Percentiles rank a stretch among this genome's conserved stretches.
phyloP scores from a whole-genome alignment of 1,284 basidiomycete species.

The Cryptococcus sp. region DNA sequence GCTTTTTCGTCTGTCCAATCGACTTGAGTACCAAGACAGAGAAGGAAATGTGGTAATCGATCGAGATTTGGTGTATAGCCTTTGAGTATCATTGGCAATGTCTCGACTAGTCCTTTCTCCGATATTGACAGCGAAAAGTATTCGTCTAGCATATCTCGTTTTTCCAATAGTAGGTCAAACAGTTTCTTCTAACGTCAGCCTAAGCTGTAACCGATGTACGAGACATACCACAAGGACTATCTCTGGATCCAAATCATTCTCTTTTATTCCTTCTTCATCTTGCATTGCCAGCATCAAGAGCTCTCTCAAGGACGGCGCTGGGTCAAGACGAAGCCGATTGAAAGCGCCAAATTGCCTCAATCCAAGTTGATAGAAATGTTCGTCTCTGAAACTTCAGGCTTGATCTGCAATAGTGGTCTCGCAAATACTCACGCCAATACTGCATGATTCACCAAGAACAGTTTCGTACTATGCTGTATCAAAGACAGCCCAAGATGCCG shows the following conservation, averaged over 20 bases:
- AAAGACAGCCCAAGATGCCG: constrained; percentile 67
- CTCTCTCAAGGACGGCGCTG: constrained; percentile 66
- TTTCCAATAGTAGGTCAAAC: constrained; percentile 42
- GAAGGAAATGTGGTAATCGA: constrained; percentile 75
- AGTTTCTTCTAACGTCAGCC: background rate
- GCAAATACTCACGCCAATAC: constrained; percentile 61
- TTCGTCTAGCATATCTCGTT: constrained; percentile 81
- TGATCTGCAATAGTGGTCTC: background rate
- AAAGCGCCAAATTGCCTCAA: constrained; percentile 87
- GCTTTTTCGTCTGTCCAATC: constrained; percentile 78
- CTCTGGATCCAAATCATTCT: constrained; percentile 37
- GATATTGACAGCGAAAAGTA: constrained; percentile 80
- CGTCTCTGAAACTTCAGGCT: constrained; percentile 55
- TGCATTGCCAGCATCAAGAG: constrained; percentile 76
- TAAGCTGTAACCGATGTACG: background rate
- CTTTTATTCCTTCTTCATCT: constrained; percentile 53
- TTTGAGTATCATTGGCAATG: constrained; percentile 73
- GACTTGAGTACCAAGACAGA: constrained; percentile 82
- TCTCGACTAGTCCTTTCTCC: constrained; percentile 61
- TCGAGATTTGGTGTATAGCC: constrained; percentile 83
- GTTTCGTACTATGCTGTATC: constrained; percentile 79
- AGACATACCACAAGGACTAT: constrained; percentile 65
- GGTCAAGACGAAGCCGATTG: constrained; percentile 70
- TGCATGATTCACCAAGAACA: constrained; percentile 85
- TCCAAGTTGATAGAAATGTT: constrained; percentile 91